phyloP scores from a whole-genome alignment of 2,329 filamentous ascomycete genomes.

The Elsinoe perseae region DNA sequence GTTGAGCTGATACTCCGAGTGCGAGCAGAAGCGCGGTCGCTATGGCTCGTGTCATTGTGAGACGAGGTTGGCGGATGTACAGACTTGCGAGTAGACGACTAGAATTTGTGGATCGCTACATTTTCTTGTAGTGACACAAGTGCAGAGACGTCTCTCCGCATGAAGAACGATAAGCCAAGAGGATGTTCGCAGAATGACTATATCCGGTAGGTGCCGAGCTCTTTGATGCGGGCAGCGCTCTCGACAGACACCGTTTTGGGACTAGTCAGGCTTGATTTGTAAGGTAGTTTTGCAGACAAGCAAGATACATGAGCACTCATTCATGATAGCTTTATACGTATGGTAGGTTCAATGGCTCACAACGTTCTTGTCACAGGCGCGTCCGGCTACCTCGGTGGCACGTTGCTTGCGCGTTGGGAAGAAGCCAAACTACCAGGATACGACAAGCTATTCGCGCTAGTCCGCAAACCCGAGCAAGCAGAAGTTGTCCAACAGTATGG shows the following conservation, averaged over 20 bases:
- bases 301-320: neutral
- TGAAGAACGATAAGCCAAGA: slow-evolving; percentile 5
- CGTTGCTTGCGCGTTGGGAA: slow-evolving; percentile 37
- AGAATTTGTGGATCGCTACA: neutral
- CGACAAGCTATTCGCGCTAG: slow-evolving; percentile 40
- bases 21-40: neutral
- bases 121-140: neutral
- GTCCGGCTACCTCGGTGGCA: slow-evolving; percentile 49
- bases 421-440: slow-evolving; percentile 36
- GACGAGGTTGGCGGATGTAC: neutral
- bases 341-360: slow-evolving; percentile 23
- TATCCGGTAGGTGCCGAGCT: slow-evolving; percentile 6
- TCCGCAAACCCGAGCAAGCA: slow-evolving; percentile 41
- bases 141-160: neutral
- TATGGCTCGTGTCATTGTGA: neutral
- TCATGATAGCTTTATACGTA: neutral
- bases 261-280: slow-evolving; percentile 5
- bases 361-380: slow-evolving; percentile 46
- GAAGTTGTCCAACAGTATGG: slow-evolving; percentile 39
- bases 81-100: neutral
- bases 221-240: neutral
- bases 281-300: neutral
- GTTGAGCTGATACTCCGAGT: neutral
- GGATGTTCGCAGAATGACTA: neutral
- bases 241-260: neutral